These are phyloP conservation scores for Chaetomiaceae sp. DNA, from an alignment of 2,329 filamentous ascomycete genomes.

Conservation along the genomic window DNA sequence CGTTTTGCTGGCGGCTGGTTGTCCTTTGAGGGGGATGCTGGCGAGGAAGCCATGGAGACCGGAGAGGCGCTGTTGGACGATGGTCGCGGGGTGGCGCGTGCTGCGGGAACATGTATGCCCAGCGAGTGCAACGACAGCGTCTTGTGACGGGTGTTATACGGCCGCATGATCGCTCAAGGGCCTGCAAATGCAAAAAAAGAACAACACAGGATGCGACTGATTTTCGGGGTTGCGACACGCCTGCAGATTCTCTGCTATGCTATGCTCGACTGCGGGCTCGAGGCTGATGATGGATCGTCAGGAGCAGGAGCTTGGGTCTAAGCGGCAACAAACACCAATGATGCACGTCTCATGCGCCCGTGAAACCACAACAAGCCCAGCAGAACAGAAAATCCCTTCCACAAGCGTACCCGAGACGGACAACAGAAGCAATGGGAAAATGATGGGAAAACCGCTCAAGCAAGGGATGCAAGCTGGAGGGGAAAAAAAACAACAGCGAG, in stretches of 20 bases:
- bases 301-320: slow-evolving; percentile 6
- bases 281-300: slow-evolving; percentile 5
- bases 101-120: slow-evolving; percentile 78
- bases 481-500: slow-evolving; percentile 12
- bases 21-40: slow-evolving; percentile 30
- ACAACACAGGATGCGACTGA: slow-evolving; percentile 10
- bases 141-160: slow-evolving; percentile 95
- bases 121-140: slow-evolving; percentile 88
- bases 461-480: slow-evolving; percentile 4
- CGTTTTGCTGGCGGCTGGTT: slow-evolving; percentile 55
- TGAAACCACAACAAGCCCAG: slow-evolving; percentile 1
- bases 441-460: slow-evolving; percentile 5
- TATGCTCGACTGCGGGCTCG: slow-evolving; percentile 3
- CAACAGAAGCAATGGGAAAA: background rate
- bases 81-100: slow-evolving; percentile 48
- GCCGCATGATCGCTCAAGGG: slow-evolving; percentile 51
- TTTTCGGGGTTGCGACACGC: slow-evolving; percentile 11
- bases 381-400: background rate
- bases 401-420: slow-evolving; percentile 3
- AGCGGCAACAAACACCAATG: slow-evolving; percentile 14
- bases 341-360: background rate
- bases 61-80: slow-evolving; percentile 26
- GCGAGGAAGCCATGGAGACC: slow-evolving; percentile 32
- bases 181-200: background rate
- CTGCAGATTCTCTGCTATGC: slow-evolving; percentile 10